A percentile compares a stretch with the other conserved stretches of the same genome.
Evolutionary conservation across 306 rosid genomes (phyloP).

Genomic region (Erythrophleum fordii): DNA sequence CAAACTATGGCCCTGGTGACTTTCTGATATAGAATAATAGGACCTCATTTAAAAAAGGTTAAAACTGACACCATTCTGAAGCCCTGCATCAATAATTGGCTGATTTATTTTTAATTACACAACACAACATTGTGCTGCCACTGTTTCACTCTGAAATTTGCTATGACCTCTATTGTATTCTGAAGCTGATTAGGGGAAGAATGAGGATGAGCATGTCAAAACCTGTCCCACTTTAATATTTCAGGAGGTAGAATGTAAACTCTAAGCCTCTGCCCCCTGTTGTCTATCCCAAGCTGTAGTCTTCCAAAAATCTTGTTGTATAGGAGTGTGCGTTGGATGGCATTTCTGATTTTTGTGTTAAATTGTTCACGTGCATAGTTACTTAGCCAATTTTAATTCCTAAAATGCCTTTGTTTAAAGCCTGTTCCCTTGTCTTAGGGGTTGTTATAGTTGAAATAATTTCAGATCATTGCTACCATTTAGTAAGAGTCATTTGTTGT

Average conservation of each 20-base stretch:
- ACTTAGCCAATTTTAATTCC: constrained; percentile 20
- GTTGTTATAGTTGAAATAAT: constrained; percentile 13
- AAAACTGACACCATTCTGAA: background rate
- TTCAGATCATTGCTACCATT: constrained; percentile 20
- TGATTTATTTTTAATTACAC: background rate
- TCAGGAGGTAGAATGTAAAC: constrained; percentile 3
- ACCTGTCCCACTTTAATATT: background rate
- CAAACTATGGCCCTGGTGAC: background rate
- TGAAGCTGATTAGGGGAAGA: background rate
- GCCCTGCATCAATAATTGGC: constrained; percentile 3
- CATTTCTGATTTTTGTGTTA: constrained; percentile 18
- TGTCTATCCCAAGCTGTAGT: background rate
- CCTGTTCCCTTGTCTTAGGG: constrained; percentile 14
- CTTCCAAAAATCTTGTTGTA: background rate
- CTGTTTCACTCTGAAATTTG: background rate
- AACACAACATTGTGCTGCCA: background rate
- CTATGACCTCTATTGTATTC: background rate
- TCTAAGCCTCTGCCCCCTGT: background rate
- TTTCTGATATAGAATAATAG: background rate
- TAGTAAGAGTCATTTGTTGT: constrained; percentile 28
- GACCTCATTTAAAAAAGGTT: background rate
- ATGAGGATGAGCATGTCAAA: constrained; percentile 20
- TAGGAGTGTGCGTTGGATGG: background rate
- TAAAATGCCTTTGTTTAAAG: constrained; percentile 8
- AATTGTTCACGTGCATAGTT: constrained; percentile 10